These are phyloP conservation scores for Leccinum olivaceopallidum DNA, from an alignment of 768 basidiomycete species.

Conservation along the genomic window DNA sequence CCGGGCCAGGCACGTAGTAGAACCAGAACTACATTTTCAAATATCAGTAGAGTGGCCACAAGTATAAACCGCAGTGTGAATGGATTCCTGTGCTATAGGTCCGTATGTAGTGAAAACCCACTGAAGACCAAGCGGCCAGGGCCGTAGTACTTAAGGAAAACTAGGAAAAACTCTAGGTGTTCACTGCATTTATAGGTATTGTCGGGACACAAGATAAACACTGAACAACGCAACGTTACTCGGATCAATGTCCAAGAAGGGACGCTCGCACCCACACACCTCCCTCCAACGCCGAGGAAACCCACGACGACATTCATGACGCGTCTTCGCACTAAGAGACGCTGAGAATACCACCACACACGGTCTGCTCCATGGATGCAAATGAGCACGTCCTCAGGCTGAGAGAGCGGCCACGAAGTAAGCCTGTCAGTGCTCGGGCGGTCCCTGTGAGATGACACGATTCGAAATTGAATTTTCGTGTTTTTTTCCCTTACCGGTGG, in stretches of 20 bases:
- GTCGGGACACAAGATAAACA: neutral
- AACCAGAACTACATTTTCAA: constrained; percentile 3
- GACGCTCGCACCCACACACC: neutral
- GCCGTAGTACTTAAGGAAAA: no score
- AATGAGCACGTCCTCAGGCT: neutral
- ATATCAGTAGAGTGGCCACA: no score
- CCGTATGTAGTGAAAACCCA: neutral
- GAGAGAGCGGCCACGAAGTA: neutral
- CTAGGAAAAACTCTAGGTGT: no score
- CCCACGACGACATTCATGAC: neutral
- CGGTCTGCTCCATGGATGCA: neutral
- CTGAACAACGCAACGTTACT: neutral
- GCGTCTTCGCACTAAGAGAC: neutral
- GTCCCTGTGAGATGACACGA: neutral
- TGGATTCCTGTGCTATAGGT: constrained; percentile 3
- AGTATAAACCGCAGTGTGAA: constrained; percentile 5
- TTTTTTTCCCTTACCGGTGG: neutral
- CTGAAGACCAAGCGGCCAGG: neutral
- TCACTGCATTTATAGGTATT: neutral
- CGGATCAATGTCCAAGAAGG: neutral
- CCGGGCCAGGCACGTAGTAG: constrained; percentile 14
- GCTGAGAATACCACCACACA: neutral
- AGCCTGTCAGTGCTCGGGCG: neutral
- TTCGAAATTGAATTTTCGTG: neutral
- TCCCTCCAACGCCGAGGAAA: neutral